Conservation (phyloP, 2,329 filamentous ascomycete species). For the Fusarium virguliforme region DNA sequence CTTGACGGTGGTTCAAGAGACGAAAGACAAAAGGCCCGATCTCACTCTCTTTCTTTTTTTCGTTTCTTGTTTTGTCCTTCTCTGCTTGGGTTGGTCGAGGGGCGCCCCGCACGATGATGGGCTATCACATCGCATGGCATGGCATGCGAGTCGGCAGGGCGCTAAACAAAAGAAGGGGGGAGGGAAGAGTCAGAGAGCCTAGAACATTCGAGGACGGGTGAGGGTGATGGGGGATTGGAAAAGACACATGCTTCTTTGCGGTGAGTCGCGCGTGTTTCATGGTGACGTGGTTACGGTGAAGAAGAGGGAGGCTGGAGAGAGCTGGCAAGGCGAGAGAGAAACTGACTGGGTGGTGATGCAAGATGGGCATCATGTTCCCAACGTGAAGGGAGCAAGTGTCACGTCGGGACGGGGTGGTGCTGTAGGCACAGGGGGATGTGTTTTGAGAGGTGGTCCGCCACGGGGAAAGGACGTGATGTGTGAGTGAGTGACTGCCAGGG, state of each 20-base stretch:
- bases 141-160: conserved; percentile 40
- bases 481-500: conserved; percentile 10
- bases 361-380: conserved; percentile 31
- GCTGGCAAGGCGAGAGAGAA: conserved; percentile 8
- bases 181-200: conserved; percentile 11
- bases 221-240: conserved; percentile 1
- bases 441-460: conserved; percentile 25
- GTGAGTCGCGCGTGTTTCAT: conserved; percentile 44
- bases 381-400: conserved; percentile 12
- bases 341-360: conserved; percentile 27
- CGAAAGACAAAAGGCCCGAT: conserved; percentile 36
- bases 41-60: conserved; percentile 18
- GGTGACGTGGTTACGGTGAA: conserved; percentile 48
- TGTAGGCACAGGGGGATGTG: conserved; percentile 1
- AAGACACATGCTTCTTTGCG: conserved; percentile 26
- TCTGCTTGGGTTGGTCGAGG: conserved; percentile 21
- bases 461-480: conserved; percentile 4
- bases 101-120: conserved; percentile 29
- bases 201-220: conserved; percentile 14
- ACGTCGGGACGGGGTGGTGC: conserved; percentile 31
- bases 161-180: conserved; percentile 33
- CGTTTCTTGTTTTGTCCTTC: background rate
- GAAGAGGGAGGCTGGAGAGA: conserved; percentile 22
- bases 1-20: conserved; percentile 34
- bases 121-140: conserved; percentile 29